phyloP scores from a whole-genome alignment of 768 basidiomycete genomes.

The Vararia minispora region DNA sequence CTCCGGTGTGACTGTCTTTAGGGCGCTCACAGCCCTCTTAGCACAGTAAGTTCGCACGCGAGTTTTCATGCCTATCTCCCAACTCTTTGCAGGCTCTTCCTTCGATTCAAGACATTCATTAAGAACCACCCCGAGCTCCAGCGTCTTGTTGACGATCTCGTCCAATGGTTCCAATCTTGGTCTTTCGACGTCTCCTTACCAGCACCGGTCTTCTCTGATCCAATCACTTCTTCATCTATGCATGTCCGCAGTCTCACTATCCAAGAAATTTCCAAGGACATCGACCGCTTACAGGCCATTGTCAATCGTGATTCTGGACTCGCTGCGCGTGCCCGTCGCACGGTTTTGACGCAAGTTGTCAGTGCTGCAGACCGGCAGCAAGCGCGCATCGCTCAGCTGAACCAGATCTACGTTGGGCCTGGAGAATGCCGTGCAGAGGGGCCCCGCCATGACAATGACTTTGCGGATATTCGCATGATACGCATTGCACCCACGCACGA shows the following conservation, averaged over 20 bases:
- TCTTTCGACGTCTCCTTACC: slow-evolving; percentile 23
- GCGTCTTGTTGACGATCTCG: slow-evolving; percentile 30
- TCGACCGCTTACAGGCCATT: slow-evolving; percentile 29
- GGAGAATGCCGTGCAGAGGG: slow-evolving; percentile 37
- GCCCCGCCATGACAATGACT: slow-evolving; percentile 62
- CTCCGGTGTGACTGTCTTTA: slow-evolving; percentile 20
- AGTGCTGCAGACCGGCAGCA: slow-evolving; percentile 16
- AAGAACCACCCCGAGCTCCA: slow-evolving; percentile 33
- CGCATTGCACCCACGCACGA: slow-evolving; percentile 60
- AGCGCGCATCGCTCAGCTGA: slow-evolving; percentile 29
- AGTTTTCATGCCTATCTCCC: neutral
- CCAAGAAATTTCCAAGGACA: slow-evolving; percentile 22
- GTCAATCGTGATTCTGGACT: slow-evolving; percentile 38
- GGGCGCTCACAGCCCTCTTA: slow-evolving; percentile 16
- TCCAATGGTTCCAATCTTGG: slow-evolving; percentile 40
- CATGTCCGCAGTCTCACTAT: slow-evolving; percentile 28
- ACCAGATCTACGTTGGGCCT: slow-evolving; percentile 40
- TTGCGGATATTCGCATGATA: slow-evolving; percentile 41
- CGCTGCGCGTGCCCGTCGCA: slow-evolving; percentile 15
- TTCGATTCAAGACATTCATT: slow-evolving; percentile 47
- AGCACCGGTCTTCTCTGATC: slow-evolving; percentile 35
- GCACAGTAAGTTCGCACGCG: slow-evolving; percentile 12
- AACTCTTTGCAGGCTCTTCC: slow-evolving; percentile 30
- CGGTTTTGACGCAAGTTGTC: slow-evolving; percentile 1
- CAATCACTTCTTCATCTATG: slow-evolving; percentile 21